Conservation (phyloP, 352 stramenopile species). For the Pythium coloratum region DNA sequence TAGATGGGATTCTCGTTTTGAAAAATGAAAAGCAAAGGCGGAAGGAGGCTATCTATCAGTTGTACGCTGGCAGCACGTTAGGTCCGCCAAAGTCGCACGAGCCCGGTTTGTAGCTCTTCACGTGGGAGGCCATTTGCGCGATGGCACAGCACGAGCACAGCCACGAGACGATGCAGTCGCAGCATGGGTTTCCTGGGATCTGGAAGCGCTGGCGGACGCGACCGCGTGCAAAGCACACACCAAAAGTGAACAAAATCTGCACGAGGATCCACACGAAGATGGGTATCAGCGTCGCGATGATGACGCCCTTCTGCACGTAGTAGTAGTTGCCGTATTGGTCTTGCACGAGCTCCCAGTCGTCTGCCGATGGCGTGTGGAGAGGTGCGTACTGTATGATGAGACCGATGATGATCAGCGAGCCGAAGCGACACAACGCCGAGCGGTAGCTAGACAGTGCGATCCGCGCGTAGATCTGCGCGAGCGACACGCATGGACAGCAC, state of each 20-base stretch:
- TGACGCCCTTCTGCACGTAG: not conserved
- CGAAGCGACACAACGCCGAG: not conserved
- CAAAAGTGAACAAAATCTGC: not conserved
- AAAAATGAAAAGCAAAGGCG: not conserved
- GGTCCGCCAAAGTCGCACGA: slow-evolving; percentile 18
- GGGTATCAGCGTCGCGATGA: slow-evolving; percentile 1
- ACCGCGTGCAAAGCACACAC: slow-evolving; percentile 2
- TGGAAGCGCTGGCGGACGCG: slow-evolving; percentile 22
- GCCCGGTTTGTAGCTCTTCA: slow-evolving; percentile 25
- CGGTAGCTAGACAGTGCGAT: slow-evolving; percentile 17
- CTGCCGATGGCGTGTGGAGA: slow-evolving; percentile 3
- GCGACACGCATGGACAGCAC: slow-evolving; percentile 31
- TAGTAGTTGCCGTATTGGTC: slow-evolving; percentile 12
- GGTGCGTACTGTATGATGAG: slow-evolving; percentile 24
- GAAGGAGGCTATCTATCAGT: not conserved
- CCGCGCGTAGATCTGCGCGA: slow-evolving; percentile 23
- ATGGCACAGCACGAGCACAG: slow-evolving; percentile 31
- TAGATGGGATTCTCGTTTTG: not conserved
- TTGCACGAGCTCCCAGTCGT: not conserved
- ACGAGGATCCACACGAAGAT: slow-evolving; percentile 6
- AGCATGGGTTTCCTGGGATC: slow-evolving; percentile 18
- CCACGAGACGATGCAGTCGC: slow-evolving; percentile 20
- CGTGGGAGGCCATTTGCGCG: slow-evolving; percentile 25
- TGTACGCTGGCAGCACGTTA: slow-evolving; percentile 12
- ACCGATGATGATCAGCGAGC: slow-evolving; percentile 7